phyloP scores from a whole-genome alignment of 1,284 basidiomycete species.

The Puccinia hordei region DNA sequence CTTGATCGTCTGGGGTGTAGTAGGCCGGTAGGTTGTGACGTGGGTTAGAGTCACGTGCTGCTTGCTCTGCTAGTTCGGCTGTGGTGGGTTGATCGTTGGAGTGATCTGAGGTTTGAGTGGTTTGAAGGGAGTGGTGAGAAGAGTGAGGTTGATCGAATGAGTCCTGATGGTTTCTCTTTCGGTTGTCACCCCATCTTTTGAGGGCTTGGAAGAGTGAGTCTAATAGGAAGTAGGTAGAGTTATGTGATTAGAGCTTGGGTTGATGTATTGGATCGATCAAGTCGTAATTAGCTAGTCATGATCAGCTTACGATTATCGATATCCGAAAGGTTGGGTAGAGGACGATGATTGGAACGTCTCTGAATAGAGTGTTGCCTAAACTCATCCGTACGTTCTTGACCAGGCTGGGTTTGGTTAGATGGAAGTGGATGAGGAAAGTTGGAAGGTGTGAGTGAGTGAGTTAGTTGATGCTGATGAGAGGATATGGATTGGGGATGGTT shows the following conservation, averaged over 20 bases:
- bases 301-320: not conserved
- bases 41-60: slow-evolving; percentile 18
- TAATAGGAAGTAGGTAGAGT: not conserved
- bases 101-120: not conserved
- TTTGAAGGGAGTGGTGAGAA: too few species aligned
- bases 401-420: too few species aligned
- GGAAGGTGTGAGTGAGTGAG: too few species aligned
- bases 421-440: too few species aligned
- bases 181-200: not conserved
- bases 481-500: too few species aligned
- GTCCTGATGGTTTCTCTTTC: not conserved
- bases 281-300: too few species aligned
- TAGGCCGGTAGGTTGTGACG: slow-evolving; percentile 25
- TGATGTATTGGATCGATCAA: too few species aligned
- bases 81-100: slow-evolving; percentile 9
- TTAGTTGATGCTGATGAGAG: too few species aligned
- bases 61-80: slow-evolving; percentile 35
- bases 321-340: not conserved
- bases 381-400: not conserved
- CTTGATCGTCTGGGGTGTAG: not conserved
- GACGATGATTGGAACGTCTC: not conserved
- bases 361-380: slow-evolving; percentile 1
- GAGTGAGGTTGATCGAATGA: not conserved
- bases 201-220: not conserved
- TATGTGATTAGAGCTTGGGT: not conserved